phyloP scores from a whole-genome alignment of 1,284 basidiomycete genomes.

The Agaricales sp. region DNA sequence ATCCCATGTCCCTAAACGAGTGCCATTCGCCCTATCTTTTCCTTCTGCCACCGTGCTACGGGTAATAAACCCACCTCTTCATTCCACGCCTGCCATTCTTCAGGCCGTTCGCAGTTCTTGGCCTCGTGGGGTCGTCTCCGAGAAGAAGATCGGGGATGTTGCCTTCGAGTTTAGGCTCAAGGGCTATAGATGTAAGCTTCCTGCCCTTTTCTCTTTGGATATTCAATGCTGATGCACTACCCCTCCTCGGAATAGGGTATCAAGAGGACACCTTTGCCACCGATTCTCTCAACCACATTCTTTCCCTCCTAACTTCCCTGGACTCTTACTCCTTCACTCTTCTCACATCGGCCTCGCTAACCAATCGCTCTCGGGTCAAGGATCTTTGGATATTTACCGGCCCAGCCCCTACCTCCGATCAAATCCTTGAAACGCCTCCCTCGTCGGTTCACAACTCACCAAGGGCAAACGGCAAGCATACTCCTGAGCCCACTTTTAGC shows the following conservation, averaged over 20 bases:
- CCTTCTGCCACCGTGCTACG: constrained; percentile 54
- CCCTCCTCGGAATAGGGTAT: constrained; percentile 41
- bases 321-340: constrained; percentile 61
- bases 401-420: constrained; percentile 15
- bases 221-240: constrained; percentile 3
- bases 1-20: constrained; percentile 26
- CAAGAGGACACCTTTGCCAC: constrained; percentile 69
- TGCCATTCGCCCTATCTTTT: constrained; percentile 68
- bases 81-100: constrained; percentile 66
- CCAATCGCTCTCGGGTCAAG: constrained; percentile 58
- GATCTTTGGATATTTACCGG: constrained; percentile 74
- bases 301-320: constrained; percentile 53
- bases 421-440: not conserved
- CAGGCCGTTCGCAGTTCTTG: constrained; percentile 68
- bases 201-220: not conserved
- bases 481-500: constrained; percentile 7
- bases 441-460: not conserved
- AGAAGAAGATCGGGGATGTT: constrained; percentile 62
- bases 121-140: constrained; percentile 67
- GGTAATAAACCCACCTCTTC: constrained; percentile 62
- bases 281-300: constrained; percentile 66
- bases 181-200: constrained; percentile 60
- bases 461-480: not conserved
- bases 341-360: constrained; percentile 56
- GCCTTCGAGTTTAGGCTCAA: constrained; percentile 73